Evolutionary conservation across 2,329 filamentous ascomycete genomes (phyloP), one percentile per base, ranked within the genome.

Genomic region (Macrophomina tecta): DNA sequence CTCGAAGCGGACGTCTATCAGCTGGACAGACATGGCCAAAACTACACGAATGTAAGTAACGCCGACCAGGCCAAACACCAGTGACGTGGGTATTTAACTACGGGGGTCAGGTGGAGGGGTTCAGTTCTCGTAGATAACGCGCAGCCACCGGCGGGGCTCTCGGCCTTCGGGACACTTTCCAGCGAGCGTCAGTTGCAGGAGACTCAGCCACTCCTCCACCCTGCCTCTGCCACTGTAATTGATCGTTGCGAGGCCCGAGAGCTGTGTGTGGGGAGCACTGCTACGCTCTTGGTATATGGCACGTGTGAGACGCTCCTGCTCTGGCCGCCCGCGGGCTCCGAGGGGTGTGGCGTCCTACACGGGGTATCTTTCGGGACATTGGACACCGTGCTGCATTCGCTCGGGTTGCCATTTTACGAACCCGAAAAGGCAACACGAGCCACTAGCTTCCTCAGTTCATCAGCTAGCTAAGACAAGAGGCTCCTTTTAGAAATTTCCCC

Each of bases 1-100:
- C 69, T 83, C 81, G 63, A 83, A 82, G 40, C 67, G 75, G 9
- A 83, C 66, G 42, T 76, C 34, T 2, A 40, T 38, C n/a, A 40
- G 12, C 34, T 56, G 52, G 3, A 53, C 51, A 5, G 12, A 9
- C 51, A 53, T 53, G 30, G 8, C 38, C 6, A 38, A 4, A 8
- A 3, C 36, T 38, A 8, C 36, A 38, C 6, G 11, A 28, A 14
- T 30, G 28, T 23, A 23, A 23, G 2, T 23, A 23, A 23, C 23
- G 3, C 23, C 23, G 23, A 23, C 23, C 23, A 23, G 23, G 23
- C 23, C 23, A 23, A 23, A 23, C 23, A 23, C 23, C 23, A 23
- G 23, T 23, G 18, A 11, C 0, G n/a, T 14, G n/a, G n/a, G 16
- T 14, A 1, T 14, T 14, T 51, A 32, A 14, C 23, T 30, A 30